Evolutionary conservation across 495 filamentous ascomycete species (phyloP).

Genomic region (Neurospora sp.): DNA sequence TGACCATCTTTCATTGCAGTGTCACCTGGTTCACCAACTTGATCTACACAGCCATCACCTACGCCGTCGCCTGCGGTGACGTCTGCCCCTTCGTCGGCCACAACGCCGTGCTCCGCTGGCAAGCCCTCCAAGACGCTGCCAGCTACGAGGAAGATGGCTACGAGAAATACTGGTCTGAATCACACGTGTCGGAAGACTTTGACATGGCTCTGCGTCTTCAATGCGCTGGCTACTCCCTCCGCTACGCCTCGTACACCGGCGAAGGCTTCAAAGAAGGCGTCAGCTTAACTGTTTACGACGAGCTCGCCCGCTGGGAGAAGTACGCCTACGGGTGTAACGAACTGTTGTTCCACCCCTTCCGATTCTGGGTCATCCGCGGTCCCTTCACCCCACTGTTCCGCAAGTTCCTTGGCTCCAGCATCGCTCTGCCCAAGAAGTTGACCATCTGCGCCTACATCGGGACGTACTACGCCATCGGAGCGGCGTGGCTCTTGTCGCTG

Average conservation of each 20-base stretch:
- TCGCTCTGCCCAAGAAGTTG: slow-evolving; percentile 53
- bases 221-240: slow-evolving; percentile 49
- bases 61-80: slow-evolving; percentile 57
- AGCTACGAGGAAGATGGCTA: slow-evolving; percentile 31
- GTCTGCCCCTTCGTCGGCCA: slow-evolving; percentile 61
- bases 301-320: slow-evolving; percentile 66
- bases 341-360: slow-evolving; percentile 43
- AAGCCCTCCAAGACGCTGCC: slow-evolving; percentile 54
- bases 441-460: slow-evolving; percentile 68
- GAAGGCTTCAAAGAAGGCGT: slow-evolving; percentile 67
- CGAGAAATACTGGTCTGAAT: slow-evolving; percentile 67
- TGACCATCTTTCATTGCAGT: slow-evolving; percentile 11
- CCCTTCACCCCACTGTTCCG: slow-evolving; percentile 59
- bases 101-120: slow-evolving; percentile 62
- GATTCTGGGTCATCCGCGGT: slow-evolving; percentile 42
- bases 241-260: slow-evolving; percentile 52
- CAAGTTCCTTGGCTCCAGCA: slow-evolving; percentile 46
- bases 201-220: slow-evolving; percentile 66
- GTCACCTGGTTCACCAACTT: slow-evolving; percentile 69
- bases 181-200: slow-evolving; percentile 65
- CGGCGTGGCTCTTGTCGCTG: slow-evolving; percentile 54
- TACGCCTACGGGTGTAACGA: slow-evolving; percentile 71
- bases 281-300: slow-evolving; percentile 66
- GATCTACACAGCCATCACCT: slow-evolving; percentile 60
- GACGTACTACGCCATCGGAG: slow-evolving; percentile 64